These are phyloP conservation scores for Paracamarosporium sp. DNA, from an alignment of 2,329 filamentous ascomycete species.

Conservation along the genomic window DNA sequence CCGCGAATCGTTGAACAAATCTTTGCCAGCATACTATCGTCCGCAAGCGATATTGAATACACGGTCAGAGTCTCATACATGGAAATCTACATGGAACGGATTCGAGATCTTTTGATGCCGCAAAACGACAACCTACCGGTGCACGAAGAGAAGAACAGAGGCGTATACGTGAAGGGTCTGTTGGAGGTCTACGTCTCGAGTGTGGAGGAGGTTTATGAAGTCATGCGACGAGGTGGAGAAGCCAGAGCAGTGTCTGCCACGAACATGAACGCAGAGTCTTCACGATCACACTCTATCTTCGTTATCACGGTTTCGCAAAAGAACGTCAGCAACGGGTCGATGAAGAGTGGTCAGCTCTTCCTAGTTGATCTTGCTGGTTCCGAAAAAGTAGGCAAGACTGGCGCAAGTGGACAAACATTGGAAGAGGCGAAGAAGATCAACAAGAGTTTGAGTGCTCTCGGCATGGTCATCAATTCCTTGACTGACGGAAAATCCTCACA, in stretches of 20 bases:
- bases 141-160: constrained; percentile 96
- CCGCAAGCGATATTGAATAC: constrained; percentile 93
- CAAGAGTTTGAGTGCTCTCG: constrained; percentile 96
- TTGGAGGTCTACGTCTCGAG: constrained; percentile 95
- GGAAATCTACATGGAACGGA: constrained; percentile 99
- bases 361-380: constrained; percentile 97
- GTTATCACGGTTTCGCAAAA: constrained; percentile 97
- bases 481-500: constrained; percentile 97
- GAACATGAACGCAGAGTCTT: constrained; percentile 99
- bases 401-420: constrained; percentile 93
- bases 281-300: constrained; percentile 97
- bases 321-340: constrained; percentile 93
- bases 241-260: constrained; percentile 92
- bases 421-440: constrained; percentile 99
- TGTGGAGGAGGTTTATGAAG: constrained; percentile 94
- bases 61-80: constrained; percentile 99
- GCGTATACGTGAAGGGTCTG: constrained; percentile 95
- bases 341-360: constrained; percentile 96
- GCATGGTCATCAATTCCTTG: constrained; percentile 98
- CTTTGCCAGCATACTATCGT: constrained; percentile 91
- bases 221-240: constrained; percentile 90
- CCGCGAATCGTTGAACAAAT: constrained; percentile 98
- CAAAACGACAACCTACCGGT: constrained; percentile 96
- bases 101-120: constrained; percentile 89
- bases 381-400: constrained; percentile 98